A percentile compares a stretch with the other conserved stretches of the same genome.
phyloP scores from a whole-genome alignment of 2,329 filamentous ascomycete species.

The Colletotrichum cereale region DNA sequence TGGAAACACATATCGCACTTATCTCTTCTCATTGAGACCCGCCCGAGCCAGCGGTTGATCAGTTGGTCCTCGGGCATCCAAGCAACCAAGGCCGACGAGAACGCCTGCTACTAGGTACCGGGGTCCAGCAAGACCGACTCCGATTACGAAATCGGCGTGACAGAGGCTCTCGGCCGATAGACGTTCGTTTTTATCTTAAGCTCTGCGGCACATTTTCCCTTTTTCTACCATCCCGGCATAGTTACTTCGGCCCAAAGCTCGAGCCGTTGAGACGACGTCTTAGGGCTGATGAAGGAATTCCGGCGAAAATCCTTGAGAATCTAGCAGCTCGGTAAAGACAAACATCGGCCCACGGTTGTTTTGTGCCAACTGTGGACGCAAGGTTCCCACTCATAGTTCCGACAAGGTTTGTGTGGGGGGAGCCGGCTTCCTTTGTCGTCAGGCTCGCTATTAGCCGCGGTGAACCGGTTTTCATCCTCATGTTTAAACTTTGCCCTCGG shows the following conservation, averaged over 20 bases:
- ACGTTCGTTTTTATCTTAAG: neutral
- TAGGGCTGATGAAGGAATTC: neutral
- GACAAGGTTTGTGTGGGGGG: neutral
- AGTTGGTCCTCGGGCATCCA: too few species aligned
- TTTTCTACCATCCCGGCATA: neutral
- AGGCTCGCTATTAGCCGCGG: neutral
- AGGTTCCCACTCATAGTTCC: neutral
- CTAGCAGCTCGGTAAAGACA: neutral
- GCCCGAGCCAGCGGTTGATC: neutral
- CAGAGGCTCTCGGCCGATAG: neutral
- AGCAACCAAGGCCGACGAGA: too few species aligned
- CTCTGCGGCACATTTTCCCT: neutral
- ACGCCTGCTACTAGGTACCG: too few species aligned
- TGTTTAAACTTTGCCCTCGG: neutral
- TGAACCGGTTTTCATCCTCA: neutral
- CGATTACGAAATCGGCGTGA: too few species aligned
- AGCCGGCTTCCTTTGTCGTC: neutral
- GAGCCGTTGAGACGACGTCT: neutral
- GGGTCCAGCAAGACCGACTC: too few species aligned
- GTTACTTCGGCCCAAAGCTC: neutral
- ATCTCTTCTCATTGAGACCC: neutral
- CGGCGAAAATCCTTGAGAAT: neutral
- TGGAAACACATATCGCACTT: neutral
- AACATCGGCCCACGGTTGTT: neutral
- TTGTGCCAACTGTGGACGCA: neutral